Evolutionary conservation across 495 filamentous ascomycete genomes (phyloP), one percentile per base, ranked within the genome.

Genomic region (Talaromyces trachyspermus): DNA sequence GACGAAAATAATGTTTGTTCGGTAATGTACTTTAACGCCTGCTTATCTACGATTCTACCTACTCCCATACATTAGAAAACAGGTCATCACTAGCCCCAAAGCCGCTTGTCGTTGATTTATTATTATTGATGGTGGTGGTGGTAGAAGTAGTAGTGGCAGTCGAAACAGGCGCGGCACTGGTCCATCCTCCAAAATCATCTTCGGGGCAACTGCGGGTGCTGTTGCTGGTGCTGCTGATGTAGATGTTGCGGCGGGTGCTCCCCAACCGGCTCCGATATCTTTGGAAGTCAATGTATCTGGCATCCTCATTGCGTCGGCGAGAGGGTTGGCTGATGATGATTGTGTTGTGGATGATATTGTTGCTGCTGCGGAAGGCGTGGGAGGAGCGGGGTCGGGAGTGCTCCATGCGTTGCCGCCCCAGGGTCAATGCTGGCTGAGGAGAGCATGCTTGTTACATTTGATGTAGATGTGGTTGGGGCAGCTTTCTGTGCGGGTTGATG

Each of bases 111-210:
- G 48, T 51, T 46, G 74, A 67, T 60, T 79, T 78, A 47, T 57
- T 66, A 44, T 42, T 57, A 26, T 54, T 61, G 14, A 57, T 49
- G 6, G 52, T 55, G 25, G 54, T 59, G n/a, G 73, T 70, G 43
- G 73, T 71, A 20, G 65, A 61, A 23, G 66, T 62, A 6, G 77
- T 71, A 18, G 74, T 71, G 38, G 83, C 80, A 65, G n/a, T n/a
- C n/a, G 65, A 61, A 23, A 66, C 63, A 6, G 77, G 71, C 19
- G 74, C 72, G 38, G 83, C 80, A 65, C 85, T 89, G 36, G 83
- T 84, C 89, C 89, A 96, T 18, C 89, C 89, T 12, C 89, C 89
- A 68, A 95, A 96, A 54, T 96, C 89, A 64, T 96, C 89, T 59
- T 96, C 89, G 0, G 79, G 80, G 79, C 75, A 2, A 92, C 83